A percentile compares a stretch with the other conserved stretches of the same genome.
These are phyloP conservation scores for Olyra latifolia DNA, from an alignment of 176 grass and related monocot species.

Conservation along the genomic window DNA sequence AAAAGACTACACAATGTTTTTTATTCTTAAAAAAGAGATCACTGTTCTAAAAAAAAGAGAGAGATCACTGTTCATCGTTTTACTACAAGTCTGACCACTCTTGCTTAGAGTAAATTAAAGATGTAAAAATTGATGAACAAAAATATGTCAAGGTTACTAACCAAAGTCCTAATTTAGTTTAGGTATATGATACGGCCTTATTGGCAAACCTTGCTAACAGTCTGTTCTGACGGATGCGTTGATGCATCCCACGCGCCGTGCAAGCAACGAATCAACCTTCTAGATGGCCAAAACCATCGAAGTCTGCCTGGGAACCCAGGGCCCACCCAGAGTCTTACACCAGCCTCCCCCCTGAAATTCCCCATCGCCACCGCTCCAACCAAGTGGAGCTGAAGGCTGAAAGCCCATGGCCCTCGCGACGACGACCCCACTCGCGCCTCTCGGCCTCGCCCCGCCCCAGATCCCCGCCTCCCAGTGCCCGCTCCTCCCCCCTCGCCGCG, in stretches of 20 bases:
- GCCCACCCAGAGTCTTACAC: neutral
- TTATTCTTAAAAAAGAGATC: too few species aligned
- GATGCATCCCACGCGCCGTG: neutral
- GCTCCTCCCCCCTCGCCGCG: slow-evolving; percentile 9
- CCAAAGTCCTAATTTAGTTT: neutral
- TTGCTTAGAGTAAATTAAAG: too few species aligned
- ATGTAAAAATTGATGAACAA: neutral
- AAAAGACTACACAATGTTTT: neutral
- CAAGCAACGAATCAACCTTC: neutral
- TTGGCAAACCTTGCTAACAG: too few species aligned
- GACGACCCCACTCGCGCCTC: slow-evolving; percentile 37
- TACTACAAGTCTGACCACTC: too few species aligned
- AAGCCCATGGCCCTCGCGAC: slow-evolving; percentile 36
- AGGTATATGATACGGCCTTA: too few species aligned
- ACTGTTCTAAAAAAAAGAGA: too few species aligned
- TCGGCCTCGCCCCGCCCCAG: slow-evolving; percentile 1
- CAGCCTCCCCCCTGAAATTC: neutral
- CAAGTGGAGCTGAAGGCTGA: neutral
- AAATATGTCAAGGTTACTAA: neutral
- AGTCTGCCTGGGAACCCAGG: neutral
- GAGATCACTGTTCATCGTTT: too few species aligned
- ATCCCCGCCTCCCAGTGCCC: slow-evolving; percentile 36
- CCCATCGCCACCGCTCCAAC: neutral
- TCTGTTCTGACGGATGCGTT: too few species aligned
- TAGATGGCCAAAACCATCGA: neutral